Evolutionary conservation across 2,329 filamentous ascomycete species (phyloP), one percentile per base, ranked within the genome.

Genomic region (Fusarium odoratissimum): DNA sequence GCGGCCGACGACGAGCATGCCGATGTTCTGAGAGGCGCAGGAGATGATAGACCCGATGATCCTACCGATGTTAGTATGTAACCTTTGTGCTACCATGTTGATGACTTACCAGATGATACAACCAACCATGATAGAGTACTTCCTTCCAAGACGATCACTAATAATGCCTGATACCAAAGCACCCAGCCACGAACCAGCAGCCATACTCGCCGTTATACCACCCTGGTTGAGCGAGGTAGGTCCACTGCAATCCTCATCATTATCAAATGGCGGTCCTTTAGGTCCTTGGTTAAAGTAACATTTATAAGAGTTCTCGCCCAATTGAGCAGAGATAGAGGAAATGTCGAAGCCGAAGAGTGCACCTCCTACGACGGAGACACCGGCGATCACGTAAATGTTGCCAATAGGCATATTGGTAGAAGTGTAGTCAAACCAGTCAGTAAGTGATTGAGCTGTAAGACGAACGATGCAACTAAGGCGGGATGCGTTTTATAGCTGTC

Each of bases 151-250:
- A 33, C 82, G 84, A 76, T 89, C 86, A 30, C 85, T 87, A 21
- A 88, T 74, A 14, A 83, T 82, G 1, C 86, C 86, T 1, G 87
- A 86, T 19, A 84, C 76, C 51, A 86, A 75, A 21, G 86, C 85
- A 25, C 87, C 86, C 9, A 87, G 73, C 57, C 87, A 86, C 3
- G 86, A 88, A 7, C 87, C 86, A 35, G 84, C 86, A 4, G 86
- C 85, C 74, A 88, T 85, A 59, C 85, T 82, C 21, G 86, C 85
- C 1, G 85, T 86, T 70, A 88, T 88, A 44, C 85, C 86, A 33
- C 87, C 87, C 72, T 88, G 86, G 16, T 82, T 80, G 23, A 85
- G 57, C 76, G 85, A 69, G 74, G 83, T 73, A 13, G 81, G 81
- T 7, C 81, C 81, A 44, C 78, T 80, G 37, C 81, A 83, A 12